These are phyloP conservation scores for Crinitomyces ghanaensis DNA, from an alignment of 805 yeast genomes.

Conservation along the genomic window DNA sequence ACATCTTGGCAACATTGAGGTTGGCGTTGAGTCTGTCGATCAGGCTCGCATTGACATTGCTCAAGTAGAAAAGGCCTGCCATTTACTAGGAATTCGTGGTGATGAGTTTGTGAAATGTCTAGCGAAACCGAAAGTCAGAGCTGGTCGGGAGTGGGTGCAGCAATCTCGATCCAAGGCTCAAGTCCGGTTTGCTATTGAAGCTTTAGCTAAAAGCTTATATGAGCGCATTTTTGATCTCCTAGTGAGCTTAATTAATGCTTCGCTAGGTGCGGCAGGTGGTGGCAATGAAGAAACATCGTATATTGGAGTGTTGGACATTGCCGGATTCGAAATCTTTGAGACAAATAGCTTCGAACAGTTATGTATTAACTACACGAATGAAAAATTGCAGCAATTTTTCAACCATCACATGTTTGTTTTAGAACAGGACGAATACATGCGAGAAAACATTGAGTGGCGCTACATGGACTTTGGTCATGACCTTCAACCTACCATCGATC, in stretches of 20 bases:
- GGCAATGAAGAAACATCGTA: conserved; percentile 28
- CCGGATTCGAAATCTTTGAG: conserved; percentile 95
- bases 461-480: conserved; percentile 93
- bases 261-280: conserved; percentile 39
- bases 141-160: conserved; percentile 77
- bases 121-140: conserved; percentile 72
- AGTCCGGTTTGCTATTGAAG: conserved; percentile 72
- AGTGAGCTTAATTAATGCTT: conserved; percentile 63
- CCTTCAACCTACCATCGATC: conserved; percentile 84
- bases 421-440: conserved; percentile 93
- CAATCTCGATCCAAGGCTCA: conserved; percentile 72
- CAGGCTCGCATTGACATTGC: conserved; percentile 60
- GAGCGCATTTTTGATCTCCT: conserved; percentile 72
- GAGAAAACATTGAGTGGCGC: conserved; percentile 88
- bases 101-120: conserved; percentile 48
- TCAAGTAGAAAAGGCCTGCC: conserved; percentile 41
- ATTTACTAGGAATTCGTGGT: conserved; percentile 51
- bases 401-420: conserved; percentile 92
- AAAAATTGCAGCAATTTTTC: conserved; percentile 92
- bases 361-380: conserved; percentile 65
- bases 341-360: conserved; percentile 93
- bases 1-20: conserved; percentile 76
- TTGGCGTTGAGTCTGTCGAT: conserved; percentile 51
- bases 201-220: conserved; percentile 76
- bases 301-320: conserved; percentile 92